Evolutionary conservation across 257 asterid species (phyloP), one percentile per base, ranked within the genome.

Genomic region (Solanum arcanum): DNA sequence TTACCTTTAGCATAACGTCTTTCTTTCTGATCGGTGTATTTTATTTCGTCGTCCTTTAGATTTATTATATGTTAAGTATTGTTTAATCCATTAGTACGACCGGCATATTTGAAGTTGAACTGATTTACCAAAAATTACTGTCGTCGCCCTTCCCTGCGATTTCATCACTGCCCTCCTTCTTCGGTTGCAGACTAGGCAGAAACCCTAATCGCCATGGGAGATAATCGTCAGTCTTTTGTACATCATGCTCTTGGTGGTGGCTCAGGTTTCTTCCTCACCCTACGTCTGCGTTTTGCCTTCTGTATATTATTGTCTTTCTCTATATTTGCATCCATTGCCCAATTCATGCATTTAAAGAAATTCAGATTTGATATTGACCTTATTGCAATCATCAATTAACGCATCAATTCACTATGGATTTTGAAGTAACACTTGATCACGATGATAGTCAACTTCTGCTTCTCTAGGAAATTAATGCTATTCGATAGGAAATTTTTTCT

Each of bases 161-260:
- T 86, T 78, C 70, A 25, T 33, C 78, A 72, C 78, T 6, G 78
- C 41, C 16, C 2, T 72, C 78, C 6, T 89, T 90, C 33, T 86
- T 64, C 85, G 84, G 72, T 76, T 87, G 69, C 64, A 13, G 69
- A 81, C 83, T 77, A n/a, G 37, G 44, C 89, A 80, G 84, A 89
- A 91, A 89, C 92, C 95, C 91, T 88, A 91, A 90, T 87, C 46
- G 89, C 90, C 89, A 96, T 96, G 99, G 94, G 80, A 49, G 95
- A 91, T 86, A 87, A 92, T 87, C 88, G 84, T 73, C 92, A 89
- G 47, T 82, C 89, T 68, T 88, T 93, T 74, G 97, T 96, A 27
- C 91, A 92, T 90, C 94, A 59, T 56, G 93, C 96, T 70, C 91
- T 95, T 66, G 96, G 98, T 85, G 96, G 93, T 74, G 98, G 98